Conservation (phyloP, 2,329 filamentous ascomycete species). For the Ophiostoma australiae region DNA sequence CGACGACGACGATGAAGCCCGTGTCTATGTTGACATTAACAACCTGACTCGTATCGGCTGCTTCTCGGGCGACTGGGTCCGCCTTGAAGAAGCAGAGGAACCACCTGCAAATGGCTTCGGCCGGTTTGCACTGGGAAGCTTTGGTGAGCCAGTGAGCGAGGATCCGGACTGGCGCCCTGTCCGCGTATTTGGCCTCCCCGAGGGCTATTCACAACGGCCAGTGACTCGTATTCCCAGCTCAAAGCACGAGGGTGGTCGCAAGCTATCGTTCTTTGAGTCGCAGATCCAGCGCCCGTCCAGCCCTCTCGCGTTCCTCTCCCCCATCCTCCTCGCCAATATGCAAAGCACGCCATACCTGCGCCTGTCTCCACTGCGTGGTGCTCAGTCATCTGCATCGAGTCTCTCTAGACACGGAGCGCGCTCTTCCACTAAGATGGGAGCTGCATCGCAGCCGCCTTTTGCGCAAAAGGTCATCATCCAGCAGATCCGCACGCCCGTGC, state of each 20-base stretch:
- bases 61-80: slow-evolving; percentile 96
- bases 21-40: slow-evolving; percentile 84
- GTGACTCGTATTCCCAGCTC: slow-evolving; percentile 56
- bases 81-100: slow-evolving; percentile 71
- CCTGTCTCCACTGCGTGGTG: slow-evolving; percentile 57
- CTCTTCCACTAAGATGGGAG: slow-evolving; percentile 46
- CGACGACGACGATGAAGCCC: slow-evolving; percentile 80
- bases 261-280: slow-evolving; percentile 61
- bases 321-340: slow-evolving; percentile 80
- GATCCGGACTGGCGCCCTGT: slow-evolving; percentile 71
- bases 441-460: slow-evolving; percentile 52
- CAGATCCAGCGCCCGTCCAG: slow-evolving; percentile 58
- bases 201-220: slow-evolving; percentile 59
- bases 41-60: slow-evolving; percentile 86
- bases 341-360: slow-evolving; percentile 73
- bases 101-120: slow-evolving; percentile 63
- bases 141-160: slow-evolving; percentile 51
- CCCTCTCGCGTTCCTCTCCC: slow-evolving; percentile 70
- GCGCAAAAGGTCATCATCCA: slow-evolving; percentile 76
- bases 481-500: slow-evolving; percentile 83
- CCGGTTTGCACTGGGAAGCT: slow-evolving; percentile 62
- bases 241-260: slow-evolving; percentile 46
- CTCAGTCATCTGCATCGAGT: not conserved
- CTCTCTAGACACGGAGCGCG: slow-evolving; percentile 39
- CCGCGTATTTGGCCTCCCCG: slow-evolving; percentile 83